Conservation (phyloP, 176 grass and related monocot genomes). For the Phragmites australis region DNA sequence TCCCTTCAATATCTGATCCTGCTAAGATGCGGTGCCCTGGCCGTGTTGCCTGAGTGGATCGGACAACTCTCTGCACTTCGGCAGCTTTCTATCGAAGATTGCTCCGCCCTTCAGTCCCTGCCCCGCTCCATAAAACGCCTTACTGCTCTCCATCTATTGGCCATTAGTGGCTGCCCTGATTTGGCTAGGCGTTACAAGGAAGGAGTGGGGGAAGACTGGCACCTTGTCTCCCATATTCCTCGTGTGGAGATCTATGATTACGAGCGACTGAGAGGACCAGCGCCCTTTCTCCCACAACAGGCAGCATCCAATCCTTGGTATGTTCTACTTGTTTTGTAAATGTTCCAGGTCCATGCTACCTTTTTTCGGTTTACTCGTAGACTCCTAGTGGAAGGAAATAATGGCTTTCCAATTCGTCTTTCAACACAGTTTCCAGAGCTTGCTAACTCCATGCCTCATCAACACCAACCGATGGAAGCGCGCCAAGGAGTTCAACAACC, state of each 20-base stretch:
- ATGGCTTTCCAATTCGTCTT: too few relatives aligned
- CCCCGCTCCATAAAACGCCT: neutral
- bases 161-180: neutral
- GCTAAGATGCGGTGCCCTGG: neutral
- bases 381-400: too few relatives aligned
- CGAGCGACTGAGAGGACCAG: neutral
- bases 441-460: too few relatives aligned
- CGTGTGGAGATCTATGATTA: neutral
- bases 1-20: neutral
- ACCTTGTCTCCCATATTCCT: slow-evolving; percentile 25
- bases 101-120: neutral
- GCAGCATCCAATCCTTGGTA: neutral
- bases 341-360: neutral
- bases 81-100: neutral
- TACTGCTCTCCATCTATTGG: neutral
- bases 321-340: neutral
- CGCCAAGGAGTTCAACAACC: too few relatives aligned
- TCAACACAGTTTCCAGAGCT: too few relatives aligned
- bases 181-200: neutral
- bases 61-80: neutral
- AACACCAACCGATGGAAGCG: too few relatives aligned
- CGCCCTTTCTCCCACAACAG: too few relatives aligned
- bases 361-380: neutral
- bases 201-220: neutral
- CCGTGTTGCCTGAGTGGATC: neutral